These are phyloP conservation scores for Ceratopteris richardii DNA, from an alignment of 75 land plant species.

Conservation along the genomic window DNA sequence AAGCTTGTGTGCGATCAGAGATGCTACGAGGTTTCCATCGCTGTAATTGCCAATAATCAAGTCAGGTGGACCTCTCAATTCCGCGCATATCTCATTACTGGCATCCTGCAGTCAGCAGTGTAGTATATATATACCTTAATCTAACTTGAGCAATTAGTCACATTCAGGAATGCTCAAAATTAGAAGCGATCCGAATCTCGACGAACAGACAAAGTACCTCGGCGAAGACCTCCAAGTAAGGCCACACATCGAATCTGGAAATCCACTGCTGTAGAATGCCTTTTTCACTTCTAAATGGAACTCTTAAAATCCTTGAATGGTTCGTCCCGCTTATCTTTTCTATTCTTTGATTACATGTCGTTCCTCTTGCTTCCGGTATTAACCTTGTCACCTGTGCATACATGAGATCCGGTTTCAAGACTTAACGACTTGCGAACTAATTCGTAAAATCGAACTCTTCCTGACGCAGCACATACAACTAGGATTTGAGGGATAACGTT, in stretches of 20 bases:
- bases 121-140: too few species aligned
- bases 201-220: constrained; percentile 30
- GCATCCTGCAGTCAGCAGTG: constrained; percentile 45
- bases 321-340: constrained; percentile 55
- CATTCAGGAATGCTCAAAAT: too few species aligned
- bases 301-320: constrained; percentile 42
- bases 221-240: constrained; percentile 57
- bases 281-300: constrained; percentile 62
- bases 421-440: too few species aligned
- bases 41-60: constrained; percentile 73
- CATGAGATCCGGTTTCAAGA: not conserved
- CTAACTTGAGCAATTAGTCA: too few species aligned
- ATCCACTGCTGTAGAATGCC: constrained; percentile 51
- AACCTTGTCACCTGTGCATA: constrained; percentile 48
- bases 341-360: constrained; percentile 55
- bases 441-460: too few species aligned
- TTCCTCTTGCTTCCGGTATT: constrained; percentile 61
- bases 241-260: constrained; percentile 75
- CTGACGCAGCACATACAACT: constrained; percentile 49
- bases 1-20: constrained; percentile 42
- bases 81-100: constrained; percentile 43
- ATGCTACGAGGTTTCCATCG: constrained; percentile 76
- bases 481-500: constrained; percentile 46
- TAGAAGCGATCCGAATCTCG: too few species aligned
- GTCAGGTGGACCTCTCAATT: constrained; percentile 52